phyloP scores from a whole-genome alignment of 192 early-diverging fungal species.

The Dispira simplex region DNA sequence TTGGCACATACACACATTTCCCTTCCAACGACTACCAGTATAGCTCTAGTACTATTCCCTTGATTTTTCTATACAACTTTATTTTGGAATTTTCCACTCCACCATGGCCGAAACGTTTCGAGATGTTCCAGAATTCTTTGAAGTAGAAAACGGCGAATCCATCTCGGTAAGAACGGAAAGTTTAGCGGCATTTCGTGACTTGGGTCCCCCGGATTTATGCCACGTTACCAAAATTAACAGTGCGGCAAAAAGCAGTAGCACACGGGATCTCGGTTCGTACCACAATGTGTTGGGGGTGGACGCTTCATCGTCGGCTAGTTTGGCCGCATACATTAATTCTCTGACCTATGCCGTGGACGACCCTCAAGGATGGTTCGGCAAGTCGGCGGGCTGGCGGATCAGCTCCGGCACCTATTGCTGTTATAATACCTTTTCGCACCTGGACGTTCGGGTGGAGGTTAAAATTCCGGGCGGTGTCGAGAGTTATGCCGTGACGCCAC shows the following conservation, averaged over 20 bases:
- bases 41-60: too few relatives aligned
- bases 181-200: slow-evolving; percentile 72
- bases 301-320: slow-evolving; percentile 83
- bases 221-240: slow-evolving; percentile 88
- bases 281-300: slow-evolving; percentile 68
- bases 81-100: neutral
- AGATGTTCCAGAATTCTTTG: slow-evolving; percentile 95
- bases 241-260: slow-evolving; percentile 16
- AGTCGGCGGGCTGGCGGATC: slow-evolving; percentile 40
- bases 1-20: too few relatives aligned
- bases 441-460: slow-evolving; percentile 97
- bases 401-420: slow-evolving; percentile 57
- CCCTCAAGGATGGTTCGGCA: slow-evolving; percentile 46
- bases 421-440: slow-evolving; percentile 93
- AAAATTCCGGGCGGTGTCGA: slow-evolving; percentile 97
- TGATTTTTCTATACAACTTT: too few relatives aligned
- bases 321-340: slow-evolving; percentile 97
- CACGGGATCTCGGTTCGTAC: slow-evolving; percentile 36
- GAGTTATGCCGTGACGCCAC: slow-evolving; percentile 70
- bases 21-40: too few relatives aligned
- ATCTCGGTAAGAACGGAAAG: slow-evolving; percentile 75
- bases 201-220: slow-evolving; percentile 95
- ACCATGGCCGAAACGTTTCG: slow-evolving; percentile 44
- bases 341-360: slow-evolving; percentile 76
- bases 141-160: slow-evolving; percentile 80